Base-by-base conservation (phyloP, 2,329 filamentous ascomycete species). In the Paracorniculantispora psalliotae region DNA sequence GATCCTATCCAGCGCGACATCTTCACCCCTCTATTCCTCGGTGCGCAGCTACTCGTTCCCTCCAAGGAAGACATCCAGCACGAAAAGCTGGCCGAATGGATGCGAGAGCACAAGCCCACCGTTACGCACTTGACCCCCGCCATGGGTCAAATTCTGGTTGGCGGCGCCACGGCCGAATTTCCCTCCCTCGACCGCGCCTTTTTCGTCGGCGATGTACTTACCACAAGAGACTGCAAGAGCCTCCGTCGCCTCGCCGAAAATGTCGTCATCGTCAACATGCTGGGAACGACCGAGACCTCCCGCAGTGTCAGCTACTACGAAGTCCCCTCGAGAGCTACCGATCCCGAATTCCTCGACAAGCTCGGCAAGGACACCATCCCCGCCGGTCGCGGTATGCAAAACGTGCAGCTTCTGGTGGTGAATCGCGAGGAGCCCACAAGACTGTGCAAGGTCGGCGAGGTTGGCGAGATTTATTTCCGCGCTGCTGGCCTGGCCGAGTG, bases 81-180 rank as follows among this genome's bases (percentile, higher is more conserved):
- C 70, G 92, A 96, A 74, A 86, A 81, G 66, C 79, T 97, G 15
- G 88, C 88, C 4, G 91, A 96, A 68, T 99, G 94, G 94, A 91
- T 97, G 81, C 79, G 81, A 55, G 83, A 88, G 55, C 83, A 89
- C 68, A 76, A 81, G 58, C 85, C 89, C 2, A 96, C 87, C 17
- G 89, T 92, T 21, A 91, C 89, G 13, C 94, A 97, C 73, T 76
- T 97, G 41, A 99, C 94, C 1, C 94, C 94, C 10, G 94, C 94
- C 59, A 97, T 97, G 92, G 92, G 92, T 58, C 91, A 97, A 67
- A 94, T 97, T 62, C 77, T 97, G 2, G 87, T 93, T n/a, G 92
- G 92, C 46, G 91, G 90, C 64, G 89, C 91, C 25, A 87, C 78
- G 3, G 86, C 90, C 0, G 74, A 89, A 64, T 96, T 97, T 67